Base-by-base conservation (phyloP, 2,329 filamentous ascomycete species). In the Aspergillus persii region DNA sequence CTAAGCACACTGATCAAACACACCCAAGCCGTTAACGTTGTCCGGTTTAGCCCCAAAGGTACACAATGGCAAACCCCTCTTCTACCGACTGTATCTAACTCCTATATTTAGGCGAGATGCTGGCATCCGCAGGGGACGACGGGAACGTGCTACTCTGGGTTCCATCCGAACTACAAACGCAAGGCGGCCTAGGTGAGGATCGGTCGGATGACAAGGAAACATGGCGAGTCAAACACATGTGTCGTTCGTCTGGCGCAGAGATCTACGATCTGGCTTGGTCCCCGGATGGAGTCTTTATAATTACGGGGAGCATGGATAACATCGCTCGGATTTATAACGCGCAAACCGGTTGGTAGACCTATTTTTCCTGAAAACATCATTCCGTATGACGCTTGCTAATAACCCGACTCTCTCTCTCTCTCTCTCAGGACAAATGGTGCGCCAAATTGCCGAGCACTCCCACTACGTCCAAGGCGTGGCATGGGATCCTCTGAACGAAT, bases 191-290 rank as follows among this genome's bases (percentile, higher is more conserved):
- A 71, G 93, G 93, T 63, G 90, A 93, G 69, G 92, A 97, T 68
- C 86, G 86, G 52, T 83, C 89, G 57, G 95, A 97, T 68, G 95
- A 99, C 74, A 96, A 96, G 77, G 95, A 99, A 77, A 91, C 91
- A 66, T 99, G 95, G 95, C 85, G 94, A 62, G 90, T 94, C 63
- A 98, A 96, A 79, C 92, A 96, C 74, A 98, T 98, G 95, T 98
- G 93, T 77, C 87, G 95, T 62, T 96, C 93, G 50, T 91, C 90
- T 2, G 94, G 93, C 39, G 92, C 93, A 9, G 95, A 99, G 76
- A 98, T 99, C 66, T 99, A 99, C 78, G 95, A 99, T 76, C 81
- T 99, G 58, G 95, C 95, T 53, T 99, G 95, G 96, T 98, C 95
- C 52, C 96, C 96, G n/a, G 95, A 99, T 76, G 92, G 91, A 44